phyloP scores from a whole-genome alignment of 208 protist genomes.

The Phytomonas serpens region DNA sequence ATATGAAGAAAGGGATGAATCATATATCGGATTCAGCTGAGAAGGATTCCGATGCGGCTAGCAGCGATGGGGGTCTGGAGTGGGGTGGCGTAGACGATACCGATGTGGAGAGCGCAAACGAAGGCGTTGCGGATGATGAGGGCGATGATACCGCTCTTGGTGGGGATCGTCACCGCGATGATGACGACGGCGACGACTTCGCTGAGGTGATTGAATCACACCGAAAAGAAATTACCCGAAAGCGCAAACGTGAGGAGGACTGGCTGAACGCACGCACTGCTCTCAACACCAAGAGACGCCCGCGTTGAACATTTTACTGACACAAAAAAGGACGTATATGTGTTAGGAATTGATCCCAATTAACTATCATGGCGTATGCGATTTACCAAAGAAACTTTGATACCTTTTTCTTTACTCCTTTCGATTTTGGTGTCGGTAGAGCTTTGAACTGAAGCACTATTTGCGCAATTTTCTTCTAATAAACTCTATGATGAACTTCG shows the following conservation, averaged over 20 bases:
- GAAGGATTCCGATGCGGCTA: constrained; percentile 32
- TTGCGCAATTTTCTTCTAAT: neutral
- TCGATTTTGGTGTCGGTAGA: neutral
- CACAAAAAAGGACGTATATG: neutral
- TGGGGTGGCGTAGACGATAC: constrained; percentile 69
- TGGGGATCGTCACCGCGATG: constrained; percentile 14
- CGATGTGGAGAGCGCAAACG: constrained; percentile 12
- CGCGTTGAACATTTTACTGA: neutral
- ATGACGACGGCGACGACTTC: constrained; percentile 74
- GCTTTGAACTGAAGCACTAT: neutral
- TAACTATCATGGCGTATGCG: neutral
- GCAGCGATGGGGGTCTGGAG: constrained; percentile 48
- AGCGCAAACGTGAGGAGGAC: constrained; percentile 52
- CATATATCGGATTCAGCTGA: constrained; percentile 12
- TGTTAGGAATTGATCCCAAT: neutral
- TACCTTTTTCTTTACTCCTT: neutral
- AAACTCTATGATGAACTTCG: neutral
- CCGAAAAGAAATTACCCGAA: constrained; percentile 51
- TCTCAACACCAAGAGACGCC: neutral
- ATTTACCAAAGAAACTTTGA: neutral
- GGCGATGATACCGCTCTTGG: constrained; percentile 25
- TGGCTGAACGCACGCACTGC: constrained; percentile 55
- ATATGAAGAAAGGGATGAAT: constrained; percentile 18
- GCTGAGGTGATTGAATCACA: constrained; percentile 64
- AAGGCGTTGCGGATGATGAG: constrained; percentile 25